Conservation (phyloP, 306 rosid genomes). For the Cucumis cinereus region DNA sequence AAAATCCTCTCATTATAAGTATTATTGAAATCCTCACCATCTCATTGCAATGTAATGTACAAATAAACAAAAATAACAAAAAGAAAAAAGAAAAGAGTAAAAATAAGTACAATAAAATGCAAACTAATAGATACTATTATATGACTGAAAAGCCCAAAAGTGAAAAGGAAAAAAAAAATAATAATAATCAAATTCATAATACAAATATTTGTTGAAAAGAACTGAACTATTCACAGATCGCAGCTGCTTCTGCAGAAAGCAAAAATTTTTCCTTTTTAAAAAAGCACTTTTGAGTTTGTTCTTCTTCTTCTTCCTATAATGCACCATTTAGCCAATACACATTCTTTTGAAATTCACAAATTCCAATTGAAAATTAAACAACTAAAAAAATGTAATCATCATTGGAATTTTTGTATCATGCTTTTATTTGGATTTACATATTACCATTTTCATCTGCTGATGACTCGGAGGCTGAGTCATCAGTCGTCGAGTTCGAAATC, state of each 20-base stretch:
- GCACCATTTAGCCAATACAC: not conserved
- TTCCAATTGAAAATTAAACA: slow-evolving; percentile 8
- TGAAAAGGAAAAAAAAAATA: not conserved
- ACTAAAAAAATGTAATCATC: slow-evolving; percentile 2
- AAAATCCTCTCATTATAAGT: not conserved
- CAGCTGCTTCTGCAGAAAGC: slow-evolving; percentile 1
- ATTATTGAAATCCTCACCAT: not conserved
- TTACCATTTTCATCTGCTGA: slow-evolving; percentile 58
- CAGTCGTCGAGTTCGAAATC: slow-evolving; percentile 61
- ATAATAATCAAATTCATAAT: not conserved
- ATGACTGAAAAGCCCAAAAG: not conserved
- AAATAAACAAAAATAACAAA: not conserved
- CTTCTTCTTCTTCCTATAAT: not conserved
- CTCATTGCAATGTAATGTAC: not conserved
- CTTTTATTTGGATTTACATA: slow-evolving; percentile 20
- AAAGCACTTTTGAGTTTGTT: not conserved
- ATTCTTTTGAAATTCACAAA: slow-evolving; percentile 1
- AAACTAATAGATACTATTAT: not conserved
- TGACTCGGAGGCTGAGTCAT: slow-evolving; percentile 88
- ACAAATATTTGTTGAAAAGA: not conserved
- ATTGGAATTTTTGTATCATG: not conserved
- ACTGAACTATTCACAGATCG: not conserved
- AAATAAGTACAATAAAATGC: not conserved
- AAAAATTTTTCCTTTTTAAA: not conserved
- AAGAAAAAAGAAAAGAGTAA: too few relatives aligned